Conservation (phyloP, 1,139 yeast species). For the Suhomyces bokatorum region DNA sequence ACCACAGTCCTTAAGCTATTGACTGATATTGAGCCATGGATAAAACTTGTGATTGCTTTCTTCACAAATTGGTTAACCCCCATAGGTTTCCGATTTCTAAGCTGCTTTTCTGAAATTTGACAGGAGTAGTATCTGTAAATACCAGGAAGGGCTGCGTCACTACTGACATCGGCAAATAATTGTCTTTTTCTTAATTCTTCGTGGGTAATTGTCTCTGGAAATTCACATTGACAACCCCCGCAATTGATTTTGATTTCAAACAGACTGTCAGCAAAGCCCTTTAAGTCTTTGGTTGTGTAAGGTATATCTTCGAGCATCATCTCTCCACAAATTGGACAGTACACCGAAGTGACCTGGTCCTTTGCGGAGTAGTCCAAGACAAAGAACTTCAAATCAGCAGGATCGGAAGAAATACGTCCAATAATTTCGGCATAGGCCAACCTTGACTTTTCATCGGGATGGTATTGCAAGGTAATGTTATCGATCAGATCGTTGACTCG, state of each 20-base stretch:
- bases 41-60: neutral
- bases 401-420: neutral
- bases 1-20: neutral
- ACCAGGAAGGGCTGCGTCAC: slow-evolving; percentile 16
- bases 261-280: slow-evolving; percentile 26
- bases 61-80: slow-evolving; percentile 8
- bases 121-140: slow-evolving; percentile 15
- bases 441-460: slow-evolving; percentile 12
- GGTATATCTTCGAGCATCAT: slow-evolving; percentile 15
- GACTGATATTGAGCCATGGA: neutral
- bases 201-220: slow-evolving; percentile 16
- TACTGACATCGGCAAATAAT: slow-evolving; percentile 22
- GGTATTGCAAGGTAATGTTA: slow-evolving; percentile 22
- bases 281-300: slow-evolving; percentile 16
- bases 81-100: slow-evolving; percentile 6
- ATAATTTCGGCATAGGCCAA: slow-evolving; percentile 10
- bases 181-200: slow-evolving; percentile 24
- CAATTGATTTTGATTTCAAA: slow-evolving; percentile 12
- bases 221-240: slow-evolving; percentile 11
- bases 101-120: slow-evolving; percentile 7
- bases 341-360: slow-evolving; percentile 11
- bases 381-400: slow-evolving; percentile 5
- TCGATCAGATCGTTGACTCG: slow-evolving; percentile 23
- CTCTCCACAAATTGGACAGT: slow-evolving; percentile 24
- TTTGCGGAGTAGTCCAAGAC: slow-evolving; percentile 4